phyloP scores from a whole-genome alignment of 2,329 filamentous ascomycete species.

The Botrytis byssoidea region DNA sequence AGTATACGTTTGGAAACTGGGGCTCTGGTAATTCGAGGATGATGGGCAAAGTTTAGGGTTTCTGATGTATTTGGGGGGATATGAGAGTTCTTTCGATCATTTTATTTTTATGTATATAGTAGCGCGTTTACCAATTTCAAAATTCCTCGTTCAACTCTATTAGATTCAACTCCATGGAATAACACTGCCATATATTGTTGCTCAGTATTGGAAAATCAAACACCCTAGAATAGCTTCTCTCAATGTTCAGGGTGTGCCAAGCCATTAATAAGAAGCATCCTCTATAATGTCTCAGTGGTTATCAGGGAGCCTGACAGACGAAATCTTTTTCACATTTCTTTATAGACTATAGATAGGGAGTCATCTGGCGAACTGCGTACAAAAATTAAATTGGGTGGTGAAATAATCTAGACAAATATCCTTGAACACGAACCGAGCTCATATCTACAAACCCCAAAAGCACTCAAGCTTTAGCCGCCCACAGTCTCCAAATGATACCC shows the following conservation, averaged over 20 bases:
- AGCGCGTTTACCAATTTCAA: neutral
- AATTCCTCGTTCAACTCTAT: neutral
- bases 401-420: neutral
- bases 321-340: neutral
- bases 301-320: neutral
- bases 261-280: neutral
- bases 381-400: no score
- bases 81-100: neutral
- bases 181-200: neutral
- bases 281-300: neutral
- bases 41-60: neutral
- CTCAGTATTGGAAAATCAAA: neutral
- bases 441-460: neutral
- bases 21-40: neutral
- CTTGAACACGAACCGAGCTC: neutral
- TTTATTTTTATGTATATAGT: neutral
- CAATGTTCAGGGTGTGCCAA: neutral
- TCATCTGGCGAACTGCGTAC: no score
- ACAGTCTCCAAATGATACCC: neutral
- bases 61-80: fast-evolving
- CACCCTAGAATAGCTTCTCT: neutral
- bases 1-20: neutral
- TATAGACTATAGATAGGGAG: no score
- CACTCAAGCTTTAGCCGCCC: neutral
- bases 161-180: neutral